Evolutionary conservation across 2,329 filamentous ascomycete species (phyloP).

Genomic region (Phyllosticta capitalensis): DNA sequence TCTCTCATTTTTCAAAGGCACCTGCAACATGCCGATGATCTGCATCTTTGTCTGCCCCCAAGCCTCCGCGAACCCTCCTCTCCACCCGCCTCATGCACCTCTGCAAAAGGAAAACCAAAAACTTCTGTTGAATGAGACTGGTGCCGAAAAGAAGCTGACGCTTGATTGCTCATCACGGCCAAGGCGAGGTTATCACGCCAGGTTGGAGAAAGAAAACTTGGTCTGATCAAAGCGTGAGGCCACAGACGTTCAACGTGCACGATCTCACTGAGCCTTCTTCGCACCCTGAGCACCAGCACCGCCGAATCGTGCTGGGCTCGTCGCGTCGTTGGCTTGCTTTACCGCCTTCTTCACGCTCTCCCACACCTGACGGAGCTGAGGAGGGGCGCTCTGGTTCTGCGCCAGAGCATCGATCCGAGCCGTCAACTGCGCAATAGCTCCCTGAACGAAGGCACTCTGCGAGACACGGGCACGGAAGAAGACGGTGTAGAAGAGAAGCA

Average conservation of each 20-base stretch:
- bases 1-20: neutral
- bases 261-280: slow-evolving; percentile 57
- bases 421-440: slow-evolving; percentile 61
- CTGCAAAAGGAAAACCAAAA: neutral
- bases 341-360: slow-evolving; percentile 63
- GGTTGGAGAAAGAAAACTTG: neutral
- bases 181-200: neutral
- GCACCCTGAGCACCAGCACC: slow-evolving; percentile 45
- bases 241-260: neutral
- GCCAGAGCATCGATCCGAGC: slow-evolving; percentile 72
- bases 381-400: slow-evolving; percentile 78
- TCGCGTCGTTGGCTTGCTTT: slow-evolving; percentile 67
- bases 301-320: slow-evolving; percentile 67
- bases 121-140: neutral
- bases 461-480: slow-evolving; percentile 86
- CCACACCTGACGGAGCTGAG: slow-evolving; percentile 71
- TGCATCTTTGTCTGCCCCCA: neutral
- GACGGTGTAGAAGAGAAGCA: slow-evolving; percentile 74
- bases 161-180: neutral
- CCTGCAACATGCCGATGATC: neutral
- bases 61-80: neutral
- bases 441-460: slow-evolving; percentile 90
- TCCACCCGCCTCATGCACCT: neutral
- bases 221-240: neutral
- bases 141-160: neutral